These are phyloP conservation scores for Pseudogymnoascus verrucosus DNA, from an alignment of 2,329 filamentous ascomycete species.

Conservation along the genomic window DNA sequence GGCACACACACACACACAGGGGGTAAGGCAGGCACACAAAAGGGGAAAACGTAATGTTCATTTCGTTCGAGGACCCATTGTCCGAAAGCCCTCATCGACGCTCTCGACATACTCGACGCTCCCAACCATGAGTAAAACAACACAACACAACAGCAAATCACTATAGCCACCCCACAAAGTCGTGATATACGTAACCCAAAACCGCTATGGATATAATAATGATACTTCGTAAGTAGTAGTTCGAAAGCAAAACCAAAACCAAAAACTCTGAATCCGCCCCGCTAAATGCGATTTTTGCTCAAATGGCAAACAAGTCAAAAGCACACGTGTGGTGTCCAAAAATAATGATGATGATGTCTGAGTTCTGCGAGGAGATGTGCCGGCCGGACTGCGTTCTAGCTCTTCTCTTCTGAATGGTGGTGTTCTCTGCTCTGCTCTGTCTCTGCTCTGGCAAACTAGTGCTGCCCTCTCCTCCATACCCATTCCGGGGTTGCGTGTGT, in stretches of 20 bases:
- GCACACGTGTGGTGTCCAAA: constrained; percentile 5
- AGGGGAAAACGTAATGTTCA: not conserved
- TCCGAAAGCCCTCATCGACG: constrained; percentile 2
- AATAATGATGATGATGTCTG: constrained; percentile 3
- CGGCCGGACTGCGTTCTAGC: constrained; percentile 2
- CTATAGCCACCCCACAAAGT: not conserved
- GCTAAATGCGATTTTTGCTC: constrained; percentile 5
- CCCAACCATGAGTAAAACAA: constrained; percentile 2
- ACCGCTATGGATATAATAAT: constrained; percentile 3
- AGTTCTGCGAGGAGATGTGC: not conserved
- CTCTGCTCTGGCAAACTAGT: not conserved
- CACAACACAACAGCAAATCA: not conserved
- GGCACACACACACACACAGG: not conserved
- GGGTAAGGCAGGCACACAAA: not conserved
- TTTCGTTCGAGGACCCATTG: not conserved
- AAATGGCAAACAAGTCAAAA: not conserved
- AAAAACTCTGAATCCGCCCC: not conserved
- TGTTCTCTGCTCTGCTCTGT: not conserved
- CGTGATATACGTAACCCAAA: not conserved
- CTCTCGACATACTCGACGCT: not conserved
- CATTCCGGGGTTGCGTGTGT: not conserved
- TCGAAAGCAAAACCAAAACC: too few relatives aligned
- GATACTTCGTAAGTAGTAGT: not conserved
- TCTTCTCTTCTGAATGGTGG: not conserved
- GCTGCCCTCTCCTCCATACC: not conserved